Evolutionary conservation across 2,329 filamentous ascomycete genomes (phyloP).

Genomic region (Aureobasidium subglaciale): DNA sequence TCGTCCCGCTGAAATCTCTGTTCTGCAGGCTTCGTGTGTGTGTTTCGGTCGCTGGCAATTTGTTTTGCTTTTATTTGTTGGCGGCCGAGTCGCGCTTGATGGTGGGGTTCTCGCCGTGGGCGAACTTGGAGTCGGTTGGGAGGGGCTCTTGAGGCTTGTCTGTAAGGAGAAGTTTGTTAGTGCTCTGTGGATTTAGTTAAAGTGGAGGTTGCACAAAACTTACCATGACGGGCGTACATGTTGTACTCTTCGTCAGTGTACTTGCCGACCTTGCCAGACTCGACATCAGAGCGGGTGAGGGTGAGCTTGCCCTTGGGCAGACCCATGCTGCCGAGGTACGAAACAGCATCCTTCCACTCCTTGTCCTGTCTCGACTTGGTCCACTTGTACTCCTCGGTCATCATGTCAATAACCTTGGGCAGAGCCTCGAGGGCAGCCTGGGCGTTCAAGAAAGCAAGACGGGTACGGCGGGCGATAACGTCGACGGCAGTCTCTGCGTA

Average conservation of each 20-base stretch:
- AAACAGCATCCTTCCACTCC: constrained; percentile 69
- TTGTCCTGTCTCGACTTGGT: constrained; percentile 61
- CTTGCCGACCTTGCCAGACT: constrained; percentile 46
- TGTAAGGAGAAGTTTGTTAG: constrained; percentile 22
- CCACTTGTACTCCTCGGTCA: constrained; percentile 80
- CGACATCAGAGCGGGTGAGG: constrained; percentile 52
- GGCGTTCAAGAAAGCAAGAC: constrained; percentile 84
- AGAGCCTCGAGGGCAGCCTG: constrained; percentile 83
- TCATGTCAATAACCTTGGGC: constrained; percentile 79
- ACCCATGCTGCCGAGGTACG: constrained; percentile 56
- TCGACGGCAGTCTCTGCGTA: constrained; percentile 89
- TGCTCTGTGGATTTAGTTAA: background rate
- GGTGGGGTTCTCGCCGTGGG: constrained; percentile 37
- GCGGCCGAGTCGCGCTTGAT: constrained; percentile 37
- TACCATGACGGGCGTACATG: constrained; percentile 44
- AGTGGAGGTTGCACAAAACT: too few relatives aligned
- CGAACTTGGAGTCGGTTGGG: constrained; percentile 42
- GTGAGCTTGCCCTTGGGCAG: constrained; percentile 49
- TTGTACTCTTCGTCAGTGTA: constrained; percentile 43
- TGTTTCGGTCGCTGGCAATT: background rate
- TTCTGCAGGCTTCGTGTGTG: background rate
- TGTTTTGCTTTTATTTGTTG: constrained; percentile 39
- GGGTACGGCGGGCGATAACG: constrained; percentile 74
- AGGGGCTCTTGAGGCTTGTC: constrained; percentile 49
- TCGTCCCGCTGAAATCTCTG: background rate